These are phyloP conservation scores for Asterionellopsis glacialis DNA, from an alignment of 108 stramenopile species.

Conservation along the genomic window DNA sequence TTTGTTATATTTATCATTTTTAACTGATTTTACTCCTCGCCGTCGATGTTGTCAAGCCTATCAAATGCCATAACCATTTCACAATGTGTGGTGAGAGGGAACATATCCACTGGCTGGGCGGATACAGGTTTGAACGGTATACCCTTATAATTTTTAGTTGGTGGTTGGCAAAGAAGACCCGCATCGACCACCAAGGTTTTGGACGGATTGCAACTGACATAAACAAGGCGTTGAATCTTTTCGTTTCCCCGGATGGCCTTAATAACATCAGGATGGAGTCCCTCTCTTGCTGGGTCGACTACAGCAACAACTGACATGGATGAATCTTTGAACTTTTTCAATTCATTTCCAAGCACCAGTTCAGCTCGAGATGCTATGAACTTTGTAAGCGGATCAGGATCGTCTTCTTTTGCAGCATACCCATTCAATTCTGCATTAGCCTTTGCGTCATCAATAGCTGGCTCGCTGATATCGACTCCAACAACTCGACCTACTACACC, in stretches of 20 bases:
- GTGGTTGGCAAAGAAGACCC: slow-evolving; percentile 68
- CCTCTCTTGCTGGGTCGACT: slow-evolving; percentile 92
- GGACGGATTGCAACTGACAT: slow-evolving; percentile 94
- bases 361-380: slow-evolving; percentile 76
- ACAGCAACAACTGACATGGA: slow-evolving; percentile 66
- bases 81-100: slow-evolving; percentile 88
- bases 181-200: slow-evolving; percentile 76
- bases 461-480: slow-evolving; percentile 82
- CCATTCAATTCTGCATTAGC: slow-evolving; percentile 70
- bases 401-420: slow-evolving; percentile 8
- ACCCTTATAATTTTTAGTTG: slow-evolving; percentile 69
- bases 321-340: slow-evolving; percentile 26
- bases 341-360: slow-evolving; percentile 50
- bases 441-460: slow-evolving; percentile 86
- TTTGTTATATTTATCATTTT: too few relatives aligned
- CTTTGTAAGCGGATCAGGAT: slow-evolving; percentile 16
- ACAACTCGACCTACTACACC: slow-evolving; percentile 67
- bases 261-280: slow-evolving; percentile 77
- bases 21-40: too few relatives aligned
- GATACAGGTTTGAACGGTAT: slow-evolving; percentile 69
- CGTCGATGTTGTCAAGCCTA: slow-evolving; percentile 14
- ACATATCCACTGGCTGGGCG: slow-evolving; percentile 94
- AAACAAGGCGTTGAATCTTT: slow-evolving; percentile 78
- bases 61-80: slow-evolving; percentile 94
- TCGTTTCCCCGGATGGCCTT: slow-evolving; percentile 59